These are phyloP conservation scores for Crucibulum parvulum DNA, from an alignment of 1,284 basidiomycete genomes.

Conservation along the genomic window DNA sequence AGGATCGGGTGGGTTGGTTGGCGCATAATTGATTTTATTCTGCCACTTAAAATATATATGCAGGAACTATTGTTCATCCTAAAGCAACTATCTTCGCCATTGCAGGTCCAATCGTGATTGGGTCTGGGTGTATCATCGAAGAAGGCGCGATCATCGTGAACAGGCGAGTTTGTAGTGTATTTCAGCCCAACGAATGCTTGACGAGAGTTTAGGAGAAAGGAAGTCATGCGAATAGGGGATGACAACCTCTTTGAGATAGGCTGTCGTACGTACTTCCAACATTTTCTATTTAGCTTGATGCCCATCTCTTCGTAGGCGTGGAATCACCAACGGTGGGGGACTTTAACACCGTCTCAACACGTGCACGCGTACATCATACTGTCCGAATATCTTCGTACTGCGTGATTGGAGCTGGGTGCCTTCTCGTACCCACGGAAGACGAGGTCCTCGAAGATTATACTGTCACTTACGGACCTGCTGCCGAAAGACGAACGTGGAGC, in stretches of 20 bases:
- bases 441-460: slow-evolving; percentile 87
- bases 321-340: slow-evolving; percentile 86
- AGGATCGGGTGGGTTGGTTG: slow-evolving; percentile 64
- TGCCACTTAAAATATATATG: neutral
- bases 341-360: slow-evolving; percentile 85
- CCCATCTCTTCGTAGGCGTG: slow-evolving; percentile 59
- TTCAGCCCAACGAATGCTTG: neutral
- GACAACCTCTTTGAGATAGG: slow-evolving; percentile 94
- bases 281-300: neutral
- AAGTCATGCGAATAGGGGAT: slow-evolving; percentile 91
- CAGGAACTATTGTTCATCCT: slow-evolving; percentile 91
- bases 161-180: slow-evolving; percentile 48
- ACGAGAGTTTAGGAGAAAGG: slow-evolving; percentile 64
- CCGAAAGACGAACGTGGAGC: slow-evolving; percentile 83
- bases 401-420: slow-evolving; percentile 81
- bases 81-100: slow-evolving; percentile 91
- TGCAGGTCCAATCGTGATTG: slow-evolving; percentile 87
- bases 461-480: slow-evolving; percentile 81
- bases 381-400: slow-evolving; percentile 83
- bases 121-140: slow-evolving; percentile 89
- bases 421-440: slow-evolving; percentile 76
- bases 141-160: slow-evolving; percentile 91
- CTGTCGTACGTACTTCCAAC: slow-evolving; percentile 66
- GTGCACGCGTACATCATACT: slow-evolving; percentile 80
- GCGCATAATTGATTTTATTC: neutral